phyloP scores from a whole-genome alignment of 257 asterid genomes.

The Cynanchum wilfordii region DNA sequence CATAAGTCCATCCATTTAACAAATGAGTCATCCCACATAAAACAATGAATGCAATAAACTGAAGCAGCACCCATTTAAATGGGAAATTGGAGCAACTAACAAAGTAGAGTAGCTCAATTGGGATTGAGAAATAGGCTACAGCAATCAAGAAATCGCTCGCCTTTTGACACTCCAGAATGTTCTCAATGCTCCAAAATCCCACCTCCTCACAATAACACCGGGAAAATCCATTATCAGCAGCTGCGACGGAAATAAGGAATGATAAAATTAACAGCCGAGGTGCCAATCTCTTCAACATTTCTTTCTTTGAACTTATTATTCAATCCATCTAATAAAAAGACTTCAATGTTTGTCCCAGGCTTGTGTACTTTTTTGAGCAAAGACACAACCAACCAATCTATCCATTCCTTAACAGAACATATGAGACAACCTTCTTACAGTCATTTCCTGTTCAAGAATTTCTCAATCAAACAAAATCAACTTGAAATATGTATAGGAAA shows the following conservation, averaged over 20 bases:
- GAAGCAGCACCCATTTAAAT: slow-evolving; percentile 84
- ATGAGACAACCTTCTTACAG: slow-evolving; percentile 8
- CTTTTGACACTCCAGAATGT: slow-evolving; percentile 61
- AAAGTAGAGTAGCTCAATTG: slow-evolving; percentile 86
- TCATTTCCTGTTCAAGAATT: slow-evolving; percentile 24
- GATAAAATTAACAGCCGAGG: slow-evolving; percentile 40
- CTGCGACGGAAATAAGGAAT: slow-evolving; percentile 29
- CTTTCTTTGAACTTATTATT: slow-evolving; percentile 31
- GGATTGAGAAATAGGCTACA: slow-evolving; percentile 92
- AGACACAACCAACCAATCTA: slow-evolving; percentile 14
- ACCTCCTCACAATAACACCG: slow-evolving; percentile 77
- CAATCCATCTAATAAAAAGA: slow-evolving; percentile 26
- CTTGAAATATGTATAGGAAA: background rate
- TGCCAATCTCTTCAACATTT: slow-evolving; percentile 56
- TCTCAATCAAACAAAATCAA: slow-evolving; percentile 12
- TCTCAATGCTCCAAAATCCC: slow-evolving; percentile 70
- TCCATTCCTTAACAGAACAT: slow-evolving; percentile 14
- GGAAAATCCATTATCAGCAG: slow-evolving; percentile 40
- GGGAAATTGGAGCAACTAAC: slow-evolving; percentile 77
- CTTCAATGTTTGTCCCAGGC: slow-evolving; percentile 11
- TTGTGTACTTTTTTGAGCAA: slow-evolving; percentile 21
- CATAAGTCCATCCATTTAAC: slow-evolving; percentile 84
- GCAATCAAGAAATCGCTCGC: slow-evolving; percentile 85
- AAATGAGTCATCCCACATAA: slow-evolving; percentile 97
- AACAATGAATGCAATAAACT: slow-evolving; percentile 80